Base-by-base conservation (phyloP, 441 rosid species). In the Gossypium schwendimanii region DNA sequence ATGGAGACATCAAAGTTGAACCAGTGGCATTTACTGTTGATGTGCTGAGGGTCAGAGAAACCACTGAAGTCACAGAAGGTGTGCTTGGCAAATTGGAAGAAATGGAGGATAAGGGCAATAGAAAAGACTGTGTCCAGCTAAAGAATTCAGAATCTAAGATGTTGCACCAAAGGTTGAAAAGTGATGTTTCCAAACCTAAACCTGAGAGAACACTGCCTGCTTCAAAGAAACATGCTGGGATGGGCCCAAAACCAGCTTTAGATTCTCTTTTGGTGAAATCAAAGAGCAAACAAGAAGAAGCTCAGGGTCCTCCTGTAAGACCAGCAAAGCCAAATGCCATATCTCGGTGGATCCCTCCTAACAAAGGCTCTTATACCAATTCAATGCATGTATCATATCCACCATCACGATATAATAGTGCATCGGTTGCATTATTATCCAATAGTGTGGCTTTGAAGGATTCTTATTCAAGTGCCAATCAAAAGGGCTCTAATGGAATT, bases 331-430 rank as follows among this genome's bases (percentile, higher is more conserved):
- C 96, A 72, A 88, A 76, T 81, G 75, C 84, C 23, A 84, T 84
- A 33, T 90, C 94, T 73, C 87, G 93, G 73, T 93, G 98, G 99
- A 83, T 93, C 76, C 92, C 98, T 36, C 76, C 96, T 17, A 89
- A 89, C 83, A 95, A 88, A 81, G 98, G 92, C 60, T 87, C 94
- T 47, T 87, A 84, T 69, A 78, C 82, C 54, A 88, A 86, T 83
- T 91, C 97, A 36, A 87, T 89, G 93, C 93, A 86, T 72, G 92
- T 88, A 72, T 81, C 90, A 23, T 87, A 88, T 81, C 96, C 97
- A 1, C 96, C 92, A 24, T 85, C 96, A 69, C 84, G 93, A 81
- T 80, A 85, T 75, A 89, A 85, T 73, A 95, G 91, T 81, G 94
- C 95, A 44, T 95, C 95, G 6, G 88, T 97, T 70, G 82, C 82